Conservation (phyloP, 2,329 filamentous ascomycete species). For the Aspergillus fumigatus region DNA sequence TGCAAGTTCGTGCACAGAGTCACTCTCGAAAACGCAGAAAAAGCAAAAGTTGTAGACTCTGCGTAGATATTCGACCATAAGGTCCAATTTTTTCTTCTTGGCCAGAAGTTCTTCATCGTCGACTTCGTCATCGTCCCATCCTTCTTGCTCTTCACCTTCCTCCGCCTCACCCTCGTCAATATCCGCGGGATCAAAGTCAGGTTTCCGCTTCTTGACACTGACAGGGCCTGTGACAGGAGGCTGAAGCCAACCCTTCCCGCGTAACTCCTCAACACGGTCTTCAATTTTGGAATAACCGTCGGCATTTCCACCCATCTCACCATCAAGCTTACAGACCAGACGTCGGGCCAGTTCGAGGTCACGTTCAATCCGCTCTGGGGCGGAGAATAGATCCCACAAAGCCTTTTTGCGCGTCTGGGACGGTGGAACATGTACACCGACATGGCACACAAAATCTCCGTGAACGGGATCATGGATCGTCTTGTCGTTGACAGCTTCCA, state of each 20-base stretch:
- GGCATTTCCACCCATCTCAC: conserved; percentile 71
- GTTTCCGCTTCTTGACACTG: conserved; percentile 53
- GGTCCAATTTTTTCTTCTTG: conserved; percentile 95
- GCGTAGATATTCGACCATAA: conserved; percentile 92
- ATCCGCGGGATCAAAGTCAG: conserved; percentile 40
- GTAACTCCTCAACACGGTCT: conserved; percentile 77
- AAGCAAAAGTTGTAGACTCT: conserved; percentile 99
- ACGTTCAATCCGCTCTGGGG: conserved; percentile 86
- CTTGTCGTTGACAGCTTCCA: conserved; percentile 95
- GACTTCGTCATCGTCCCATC: conserved; percentile 63
- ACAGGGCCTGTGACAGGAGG: conserved; percentile 47
- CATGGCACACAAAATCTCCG: conserved; percentile 95
- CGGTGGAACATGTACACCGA: conserved; percentile 90
- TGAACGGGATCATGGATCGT: conserved; percentile 91
- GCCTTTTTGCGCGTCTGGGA: conserved; percentile 86
- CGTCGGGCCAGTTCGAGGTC: conserved; percentile 80
- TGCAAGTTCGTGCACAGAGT: conserved; percentile 92
- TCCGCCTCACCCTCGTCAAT: conserved; percentile 60
- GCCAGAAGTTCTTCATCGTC: conserved; percentile 85
- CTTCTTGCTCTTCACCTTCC: conserved; percentile 74
- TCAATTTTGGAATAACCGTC: conserved; percentile 78
- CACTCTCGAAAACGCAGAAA: conserved; percentile 98
- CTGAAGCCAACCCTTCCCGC: conserved; percentile 70
- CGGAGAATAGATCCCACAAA: conserved; percentile 92
- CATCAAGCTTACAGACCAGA: conserved; percentile 77